phyloP scores from a whole-genome alignment of 345 rosid genomes.

The Trapa bicornis region DNA sequence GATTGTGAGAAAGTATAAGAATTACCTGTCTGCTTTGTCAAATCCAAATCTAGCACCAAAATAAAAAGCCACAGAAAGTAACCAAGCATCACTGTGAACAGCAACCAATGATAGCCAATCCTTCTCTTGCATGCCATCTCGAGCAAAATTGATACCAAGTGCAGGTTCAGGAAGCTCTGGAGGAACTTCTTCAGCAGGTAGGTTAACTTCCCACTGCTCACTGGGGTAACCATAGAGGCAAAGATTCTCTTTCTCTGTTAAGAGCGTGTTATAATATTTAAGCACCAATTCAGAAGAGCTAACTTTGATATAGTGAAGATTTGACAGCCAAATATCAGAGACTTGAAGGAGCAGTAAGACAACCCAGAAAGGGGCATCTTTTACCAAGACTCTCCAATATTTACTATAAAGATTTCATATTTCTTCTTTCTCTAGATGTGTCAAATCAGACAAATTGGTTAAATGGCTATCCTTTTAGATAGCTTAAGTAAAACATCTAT shows the following conservation, averaged over 20 bases:
- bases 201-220: slow-evolving; percentile 50
- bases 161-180: slow-evolving; percentile 60
- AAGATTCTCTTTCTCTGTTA: slow-evolving; percentile 41
- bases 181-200: slow-evolving; percentile 14
- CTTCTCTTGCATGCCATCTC: slow-evolving; percentile 58
- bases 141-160: slow-evolving; percentile 44
- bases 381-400: too few relatives aligned
- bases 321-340: too few relatives aligned
- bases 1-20: slow-evolving; percentile 4
- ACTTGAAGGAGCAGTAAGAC: too few relatives aligned
- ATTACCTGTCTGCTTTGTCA: slow-evolving; percentile 46
- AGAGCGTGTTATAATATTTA: background rate
- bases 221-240: slow-evolving; percentile 42
- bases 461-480: background rate
- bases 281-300: background rate
- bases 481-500: background rate
- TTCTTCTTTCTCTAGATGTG: too few relatives aligned
- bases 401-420: too few relatives aligned
- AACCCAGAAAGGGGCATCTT: too few relatives aligned
- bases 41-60: slow-evolving; percentile 47
- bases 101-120: slow-evolving; percentile 43
- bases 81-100: slow-evolving; percentile 20
- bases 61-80: slow-evolving; percentile 46
- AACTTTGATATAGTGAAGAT: background rate
- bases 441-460: too few relatives aligned